Base-by-base conservation (phyloP, 2,329 filamentous ascomycete genomes). In the Sphaerostilbella broomeana region DNA sequence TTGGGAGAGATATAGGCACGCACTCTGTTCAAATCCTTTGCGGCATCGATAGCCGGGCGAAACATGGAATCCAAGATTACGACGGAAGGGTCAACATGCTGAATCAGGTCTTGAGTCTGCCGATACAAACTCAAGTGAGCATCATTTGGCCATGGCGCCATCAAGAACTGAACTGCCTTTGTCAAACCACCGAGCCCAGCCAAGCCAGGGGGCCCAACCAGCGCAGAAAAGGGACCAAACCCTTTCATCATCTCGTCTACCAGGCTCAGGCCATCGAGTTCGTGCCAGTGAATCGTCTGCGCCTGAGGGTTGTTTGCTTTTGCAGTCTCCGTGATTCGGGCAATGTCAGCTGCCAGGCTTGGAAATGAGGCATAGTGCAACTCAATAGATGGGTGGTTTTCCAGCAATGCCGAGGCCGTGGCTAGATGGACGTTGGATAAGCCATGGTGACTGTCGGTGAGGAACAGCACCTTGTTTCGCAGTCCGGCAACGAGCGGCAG, bases 1-100 rank as follows among this genome's bases (percentile, higher is more conserved):
- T 69, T 72, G 4, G 69, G 69, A 22, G 63, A 62, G 13, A 72
- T 47, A 2, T 69, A 44, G 3, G 43, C 64, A 57, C 46, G 66
- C 45, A 12, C 58, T 25, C 53, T 40, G 24, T 49, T 45, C n/a
- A 43, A 35, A n/a, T 52, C 44, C 12, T 45, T 41, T 2, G 47
- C 42, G 2, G 47, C 50, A 22, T 57, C 51, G 9, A 54, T 41
- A 5, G 45, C 55, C 1, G 55, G 56, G 3, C 46, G 39, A 16
- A 62, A 53, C 3, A 56, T 38, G 1, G 50, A 49, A 24, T 65
- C 62, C 17, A 64, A 45, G 2, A 59, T 54, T 1, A 58, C 46
- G 8, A 63, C 25, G 5, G 57, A 51, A 1, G 62, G 59, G 22
- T 59, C 50, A 8, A 63, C 47, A 3, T 53, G 31, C 2, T 53